Evolutionary conservation across 1,284 basidiomycete species (phyloP).

Genomic region (Leccinum subrobustum): DNA sequence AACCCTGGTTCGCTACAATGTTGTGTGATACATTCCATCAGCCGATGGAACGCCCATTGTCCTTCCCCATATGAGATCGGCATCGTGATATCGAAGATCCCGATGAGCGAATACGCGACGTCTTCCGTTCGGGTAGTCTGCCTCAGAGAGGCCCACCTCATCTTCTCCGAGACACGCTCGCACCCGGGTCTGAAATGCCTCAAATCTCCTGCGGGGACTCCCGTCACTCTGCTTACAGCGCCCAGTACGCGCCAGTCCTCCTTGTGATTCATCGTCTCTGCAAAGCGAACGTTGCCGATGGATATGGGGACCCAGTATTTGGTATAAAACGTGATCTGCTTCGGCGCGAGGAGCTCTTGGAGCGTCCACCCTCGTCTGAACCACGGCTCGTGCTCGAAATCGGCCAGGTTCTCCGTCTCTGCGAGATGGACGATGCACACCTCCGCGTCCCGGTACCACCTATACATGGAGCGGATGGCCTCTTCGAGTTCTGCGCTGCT

Average conservation of each 20-base stretch:
- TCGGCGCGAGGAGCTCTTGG: slow-evolving; percentile 16
- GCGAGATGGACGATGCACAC: slow-evolving; percentile 18
- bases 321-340: slow-evolving; percentile 12
- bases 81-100: slow-evolving; percentile 19
- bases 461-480: slow-evolving; percentile 19
- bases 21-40: slow-evolving; percentile 13
- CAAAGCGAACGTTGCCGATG: neutral
- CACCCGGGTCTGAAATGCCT: slow-evolving; percentile 16
- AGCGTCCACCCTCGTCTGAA: slow-evolving; percentile 19
- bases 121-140: slow-evolving; percentile 15
- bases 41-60: slow-evolving; percentile 15
- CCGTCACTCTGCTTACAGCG: slow-evolving; percentile 11
- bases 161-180: slow-evolving; percentile 16
- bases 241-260: slow-evolving; percentile 15
- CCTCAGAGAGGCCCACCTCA: slow-evolving; percentile 18
- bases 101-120: slow-evolving; percentile 13
- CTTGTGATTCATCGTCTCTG: slow-evolving; percentile 9
- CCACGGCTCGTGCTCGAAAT: slow-evolving; percentile 14
- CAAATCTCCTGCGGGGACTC: slow-evolving; percentile 12
- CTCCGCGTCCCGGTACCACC: slow-evolving; percentile 16
- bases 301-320: slow-evolving; percentile 7
- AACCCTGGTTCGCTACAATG: slow-evolving; percentile 19
- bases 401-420: slow-evolving; percentile 6
- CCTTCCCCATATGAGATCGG: slow-evolving; percentile 18
- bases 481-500: slow-evolving; percentile 19